Evolutionary conservation across 2,329 filamentous ascomycete genomes (phyloP), one percentile per base, ranked within the genome.

Genomic region (Aspergillus tamarii): DNA sequence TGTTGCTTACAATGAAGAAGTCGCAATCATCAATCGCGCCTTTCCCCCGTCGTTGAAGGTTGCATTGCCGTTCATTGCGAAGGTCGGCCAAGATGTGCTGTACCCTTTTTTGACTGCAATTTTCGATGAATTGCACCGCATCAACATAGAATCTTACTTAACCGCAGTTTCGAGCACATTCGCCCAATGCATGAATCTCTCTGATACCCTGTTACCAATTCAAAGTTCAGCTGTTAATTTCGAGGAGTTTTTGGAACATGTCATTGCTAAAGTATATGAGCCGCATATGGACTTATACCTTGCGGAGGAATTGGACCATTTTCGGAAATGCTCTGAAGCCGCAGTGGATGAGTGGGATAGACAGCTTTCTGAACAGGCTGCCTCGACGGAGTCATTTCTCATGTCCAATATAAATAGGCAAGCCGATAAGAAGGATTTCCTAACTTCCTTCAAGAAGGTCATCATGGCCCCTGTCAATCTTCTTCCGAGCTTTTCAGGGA

Each of bases 381-480:
- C 92, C 19, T 91, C 90, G 2, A 89, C 92, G 0, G 95, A 99
- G 79, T 95, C 92, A 0, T 96, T 96, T 74, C 95, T 93, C 80
- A 97, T 98, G 94, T 91, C 91, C 28, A 97, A 93, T 75, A 88
- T 98, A 73, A 97, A 94, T 74, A 87, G 95, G 30, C 93, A 96
- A 76, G 95, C 93, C 1, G 95, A 96, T 67, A 99, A 99, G 80
- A 92, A 93, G 69, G 95, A 99, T 76, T 99, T 99, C 72, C 76
- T 99, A 65, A 95, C 90, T 53, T 97, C 94, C 0, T 99, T 99
- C 84, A 97, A 93, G 75, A 98, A 98, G 78, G 95, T 99, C 10
- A 92, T 99, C 68, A 97, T 99, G 94, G 96, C 97, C 89, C 95
- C 95, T 2, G 94, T 99, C 56, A 96, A 92, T 59, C 94, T 93